Conservation (phyloP, 2,329 filamentous ascomycete genomes). For the Fusarium aywerte region DNA sequence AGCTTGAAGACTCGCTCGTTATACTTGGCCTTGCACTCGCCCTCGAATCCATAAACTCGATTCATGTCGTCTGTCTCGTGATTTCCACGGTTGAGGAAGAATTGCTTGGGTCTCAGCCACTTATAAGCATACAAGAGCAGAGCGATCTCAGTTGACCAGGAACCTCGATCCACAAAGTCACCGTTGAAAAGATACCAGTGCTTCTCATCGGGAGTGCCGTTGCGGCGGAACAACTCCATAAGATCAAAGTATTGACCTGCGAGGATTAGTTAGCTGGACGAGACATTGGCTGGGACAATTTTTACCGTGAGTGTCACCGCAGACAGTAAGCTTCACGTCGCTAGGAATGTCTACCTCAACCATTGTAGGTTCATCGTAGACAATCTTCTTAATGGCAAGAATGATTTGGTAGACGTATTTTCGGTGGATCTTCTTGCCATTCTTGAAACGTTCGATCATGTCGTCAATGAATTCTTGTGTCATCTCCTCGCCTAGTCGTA, state of each 20-base stretch:
- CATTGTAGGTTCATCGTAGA: conserved; percentile 96
- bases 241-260: conserved; percentile 96
- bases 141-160: conserved; percentile 98
- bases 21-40: conserved; percentile 98
- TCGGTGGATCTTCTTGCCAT: conserved; percentile 91
- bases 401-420: conserved; percentile 99
- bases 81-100: conserved; percentile 98
- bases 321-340: conserved; percentile 87
- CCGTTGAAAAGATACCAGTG: conserved; percentile 98
- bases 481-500: conserved; percentile 81
- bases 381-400: conserved; percentile 86
- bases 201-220: conserved; percentile 84
- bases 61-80: conserved; percentile 99
- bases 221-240: conserved; percentile 93
- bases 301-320: conserved; percentile 94
- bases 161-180: conserved; percentile 97
- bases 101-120: conserved; percentile 85
- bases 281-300: conserved; percentile 18
- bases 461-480: conserved; percentile 97
- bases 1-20: conserved; percentile 94
- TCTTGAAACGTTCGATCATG: conserved; percentile 96
- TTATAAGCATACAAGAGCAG: conserved; percentile 96
- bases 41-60: conserved; percentile 96
- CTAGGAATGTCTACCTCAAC: conserved; percentile 87
- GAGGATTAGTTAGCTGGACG: conserved; percentile 37